Evolutionary conservation across 106 monocot genomes (phyloP).

Genomic region (Dendrobium chrysotoxum): DNA sequence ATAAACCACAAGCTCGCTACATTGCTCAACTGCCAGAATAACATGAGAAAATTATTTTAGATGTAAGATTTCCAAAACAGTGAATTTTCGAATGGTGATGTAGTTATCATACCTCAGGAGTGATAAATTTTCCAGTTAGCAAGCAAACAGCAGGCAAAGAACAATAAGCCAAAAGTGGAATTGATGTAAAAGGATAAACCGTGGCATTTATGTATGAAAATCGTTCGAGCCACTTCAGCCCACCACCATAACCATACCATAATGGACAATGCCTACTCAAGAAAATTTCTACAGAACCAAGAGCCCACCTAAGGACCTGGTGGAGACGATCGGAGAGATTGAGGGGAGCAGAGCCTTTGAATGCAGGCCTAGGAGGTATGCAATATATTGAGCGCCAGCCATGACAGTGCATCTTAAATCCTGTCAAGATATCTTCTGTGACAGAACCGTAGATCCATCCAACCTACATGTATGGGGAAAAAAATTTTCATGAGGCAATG

Average conservation of each 20-base stretch:
- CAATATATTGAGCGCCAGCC: conserved; percentile 50
- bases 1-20: conserved; percentile 51
- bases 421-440: conserved; percentile 45
- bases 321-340: conserved; percentile 53
- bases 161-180: conserved; percentile 42
- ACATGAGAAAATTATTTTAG: not conserved
- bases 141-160: conserved; percentile 48
- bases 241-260: conserved; percentile 57
- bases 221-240: conserved; percentile 53
- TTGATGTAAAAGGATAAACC: conserved; percentile 26
- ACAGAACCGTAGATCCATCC: conserved; percentile 44
- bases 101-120: conserved; percentile 15
- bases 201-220: conserved; percentile 64
- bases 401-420: conserved; percentile 54
- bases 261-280: conserved; percentile 30
- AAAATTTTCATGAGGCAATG: not conserved
- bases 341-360: conserved; percentile 50
- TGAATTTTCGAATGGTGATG: no score
- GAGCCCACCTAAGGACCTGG: conserved; percentile 53
- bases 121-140: conserved; percentile 37
- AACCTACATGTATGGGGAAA: conserved; percentile 25
- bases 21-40: conserved; percentile 33
- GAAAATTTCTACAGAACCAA: conserved; percentile 50
- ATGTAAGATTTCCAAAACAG: not conserved
- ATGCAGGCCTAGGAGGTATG: conserved; percentile 38